Evolutionary conservation across 768 basidiomycete genomes (phyloP), one percentile per base, ranked within the genome.

Genomic region (Amanita pseudoporphyria): DNA sequence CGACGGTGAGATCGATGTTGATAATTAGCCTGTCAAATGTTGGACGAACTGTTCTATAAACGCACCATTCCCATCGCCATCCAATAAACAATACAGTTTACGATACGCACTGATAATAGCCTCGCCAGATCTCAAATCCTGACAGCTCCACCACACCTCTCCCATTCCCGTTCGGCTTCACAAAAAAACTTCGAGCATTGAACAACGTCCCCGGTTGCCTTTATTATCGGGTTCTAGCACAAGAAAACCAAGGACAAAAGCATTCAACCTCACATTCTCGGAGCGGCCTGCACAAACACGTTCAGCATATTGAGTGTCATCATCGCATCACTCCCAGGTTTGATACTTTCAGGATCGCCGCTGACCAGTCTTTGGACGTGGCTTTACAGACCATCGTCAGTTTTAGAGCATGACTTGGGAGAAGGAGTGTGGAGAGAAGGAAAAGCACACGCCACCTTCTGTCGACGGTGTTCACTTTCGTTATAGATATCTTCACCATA

Each of bases 291-390:
- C 10, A 52, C 42, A 18, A 52, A 52, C 1, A 52, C 28, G n/a
- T 49, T 49, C 13, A 49, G 28, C 48, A 49, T 49, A 12, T 40
- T 49, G 9, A 49, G 21, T n/a, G 50, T 40, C 43, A 45, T 36
- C 32, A 45, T 45, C 5, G 44, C 50, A 3, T 26, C 43, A 28
- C 31, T 42, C 7, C 49, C 49, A 1, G 26, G 10, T 9, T 42
- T 40, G n/a, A 41, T 30, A 18, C 36, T 41, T 5, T 32, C 30
- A 22, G 24, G 18, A 3, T 42, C 38, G 10, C 48, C 48, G 1
- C 13, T 1, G 10, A 49, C 5, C 16, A 49, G 28, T 3, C 24
- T 39, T 12, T 19, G n/a, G 3, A 49, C 24, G 14, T 13, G 2
- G 9, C 48, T 49, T n/a, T 10, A 26, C 7, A 28, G 7, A 28